These are phyloP conservation scores for Phytophthora palmivora DNA, from an alignment of 352 stramenopile genomes.

Conservation along the genomic window DNA sequence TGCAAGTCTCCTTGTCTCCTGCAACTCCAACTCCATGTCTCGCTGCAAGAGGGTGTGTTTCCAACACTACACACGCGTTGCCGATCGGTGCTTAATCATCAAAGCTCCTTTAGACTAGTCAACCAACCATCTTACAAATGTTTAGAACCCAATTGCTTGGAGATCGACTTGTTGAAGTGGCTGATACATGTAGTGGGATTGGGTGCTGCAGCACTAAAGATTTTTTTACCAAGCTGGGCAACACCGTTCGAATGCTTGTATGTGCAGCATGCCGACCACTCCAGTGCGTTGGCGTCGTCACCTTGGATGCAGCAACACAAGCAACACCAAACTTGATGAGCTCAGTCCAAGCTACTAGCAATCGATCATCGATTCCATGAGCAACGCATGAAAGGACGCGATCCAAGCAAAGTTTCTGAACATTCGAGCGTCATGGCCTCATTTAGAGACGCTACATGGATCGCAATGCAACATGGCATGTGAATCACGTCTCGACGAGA, in stretches of 20 bases:
- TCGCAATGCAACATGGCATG: background rate
- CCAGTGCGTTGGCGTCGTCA: background rate
- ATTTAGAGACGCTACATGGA: background rate
- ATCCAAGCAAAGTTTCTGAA: slow-evolving; percentile 11
- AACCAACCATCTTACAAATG: too few species aligned
- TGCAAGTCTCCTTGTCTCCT: too few species aligned
- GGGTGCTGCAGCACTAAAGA: background rate
- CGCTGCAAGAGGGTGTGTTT: too few species aligned
- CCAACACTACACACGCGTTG: too few species aligned
- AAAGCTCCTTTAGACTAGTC: too few species aligned
- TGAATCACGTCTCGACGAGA: too few species aligned
- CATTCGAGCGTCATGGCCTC: background rate
- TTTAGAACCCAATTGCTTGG: too few species aligned
- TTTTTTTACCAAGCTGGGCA: slow-evolving; percentile 1
- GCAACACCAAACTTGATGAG: background rate
- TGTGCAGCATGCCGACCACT: background rate
- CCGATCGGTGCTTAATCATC: too few species aligned
- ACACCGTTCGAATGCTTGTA: background rate
- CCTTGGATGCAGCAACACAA: background rate
- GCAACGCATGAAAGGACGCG: slow-evolving; percentile 12
- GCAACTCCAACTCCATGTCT: too few species aligned
- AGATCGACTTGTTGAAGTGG: background rate
- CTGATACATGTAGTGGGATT: background rate
- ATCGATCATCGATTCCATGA: too few species aligned
- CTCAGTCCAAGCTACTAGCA: background rate